phyloP scores from a whole-genome alignment of 1,284 basidiomycete species.

The Puccinia hordei region DNA sequence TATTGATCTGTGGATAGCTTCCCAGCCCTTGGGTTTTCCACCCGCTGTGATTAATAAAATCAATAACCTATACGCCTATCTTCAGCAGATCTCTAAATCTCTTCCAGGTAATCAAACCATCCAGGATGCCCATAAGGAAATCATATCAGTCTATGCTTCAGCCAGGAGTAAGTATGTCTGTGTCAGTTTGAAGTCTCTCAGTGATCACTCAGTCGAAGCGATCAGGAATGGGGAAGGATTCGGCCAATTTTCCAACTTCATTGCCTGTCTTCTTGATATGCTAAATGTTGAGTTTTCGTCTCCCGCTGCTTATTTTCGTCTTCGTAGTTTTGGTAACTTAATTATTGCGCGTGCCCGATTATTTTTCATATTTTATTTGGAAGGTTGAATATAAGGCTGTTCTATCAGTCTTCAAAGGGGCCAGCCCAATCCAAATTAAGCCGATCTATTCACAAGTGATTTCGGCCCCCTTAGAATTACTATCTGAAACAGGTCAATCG shows the following conservation, averaged over 20 bases:
- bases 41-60: conserved; percentile 19
- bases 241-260: conserved; percentile 30
- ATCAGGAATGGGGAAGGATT: conserved; percentile 33
- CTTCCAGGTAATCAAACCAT: neutral
- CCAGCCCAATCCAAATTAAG: conserved; percentile 30
- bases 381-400: conserved; percentile 15
- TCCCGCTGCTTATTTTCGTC: neutral
- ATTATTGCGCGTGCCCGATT: conserved; percentile 27
- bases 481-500: conserved; percentile 53
- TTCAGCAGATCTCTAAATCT: conserved; percentile 31
- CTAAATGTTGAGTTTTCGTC: conserved; percentile 37
- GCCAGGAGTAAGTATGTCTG: conserved; percentile 28
- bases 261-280: conserved; percentile 43
- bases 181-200: conserved; percentile 21
- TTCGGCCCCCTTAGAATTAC: conserved; percentile 53
- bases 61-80: conserved; percentile 23
- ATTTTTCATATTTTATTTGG: neutral
- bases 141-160: conserved; percentile 26
- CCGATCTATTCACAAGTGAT: conserved; percentile 54
- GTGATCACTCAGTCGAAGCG: conserved; percentile 18
- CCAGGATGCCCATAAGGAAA: conserved; percentile 7
- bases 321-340: neutral
- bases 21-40: conserved; percentile 29
- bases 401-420: conserved; percentile 34
- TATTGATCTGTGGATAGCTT: neutral